Base-by-base conservation (phyloP, 495 filamentous ascomycete species). In the Tuber brumale region DNA sequence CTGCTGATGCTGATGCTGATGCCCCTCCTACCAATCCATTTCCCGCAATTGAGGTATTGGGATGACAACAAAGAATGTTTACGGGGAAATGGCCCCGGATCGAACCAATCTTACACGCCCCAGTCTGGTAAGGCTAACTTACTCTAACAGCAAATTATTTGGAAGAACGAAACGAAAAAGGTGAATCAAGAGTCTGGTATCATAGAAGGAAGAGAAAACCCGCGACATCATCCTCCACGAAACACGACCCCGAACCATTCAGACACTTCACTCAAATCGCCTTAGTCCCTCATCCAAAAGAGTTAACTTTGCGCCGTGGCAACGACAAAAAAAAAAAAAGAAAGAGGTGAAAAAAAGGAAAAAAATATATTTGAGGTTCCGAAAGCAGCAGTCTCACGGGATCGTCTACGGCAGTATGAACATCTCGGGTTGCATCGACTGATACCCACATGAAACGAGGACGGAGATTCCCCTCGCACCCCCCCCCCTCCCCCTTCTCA, bases 371-470 rank as follows among this genome's bases (percentile, higher is more conserved):
- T 37, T n/a, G 72, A 80, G 72, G 75, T 80, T 70, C 76, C 78
- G 75, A 70, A 80, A 79, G 77, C 39, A 79, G 76, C 46, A 39
- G 76, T 73, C 78, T 80, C 44, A 80, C 77, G 76, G 78, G 77
- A 79, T 79, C 69, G 71, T 66, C 57, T 66, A 23, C 27, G n/a
- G 57, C 19, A 35, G 27, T 66, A 27, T 66, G 27, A 66, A 66
- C 27, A 66, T 66, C 57, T 66, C 27, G 77, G 70, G 69, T 69
- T 78, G 78, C 78, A 79, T 79, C 78, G 76, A 79, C 76, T 79
- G 78, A 79, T 48, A 80, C 78, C 73, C 77, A 79, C 73, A 80
- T 79, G 78, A 80, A 80, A 80, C 78, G 72, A 66, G 72, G 73
- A 80, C 77, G 77, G 78, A 79, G 78, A 61, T 66, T 72, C 71